Evolutionary conservation across 2,329 filamentous ascomycete species (phyloP).

Genomic region (Diaporthe eres): DNA sequence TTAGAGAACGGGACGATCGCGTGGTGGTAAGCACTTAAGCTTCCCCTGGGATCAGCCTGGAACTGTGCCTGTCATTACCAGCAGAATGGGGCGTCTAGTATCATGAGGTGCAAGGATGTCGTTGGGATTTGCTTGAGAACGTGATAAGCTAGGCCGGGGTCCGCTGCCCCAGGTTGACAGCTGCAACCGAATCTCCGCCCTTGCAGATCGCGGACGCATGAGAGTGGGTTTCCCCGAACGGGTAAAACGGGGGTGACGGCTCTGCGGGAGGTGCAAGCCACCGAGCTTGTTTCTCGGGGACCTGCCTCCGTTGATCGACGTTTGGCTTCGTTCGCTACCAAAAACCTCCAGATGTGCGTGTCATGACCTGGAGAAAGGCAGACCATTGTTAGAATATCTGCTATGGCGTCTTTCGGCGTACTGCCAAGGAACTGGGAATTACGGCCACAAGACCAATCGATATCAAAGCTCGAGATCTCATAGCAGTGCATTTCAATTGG

Average conservation of each 20-base stretch:
- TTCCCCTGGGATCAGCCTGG: background rate
- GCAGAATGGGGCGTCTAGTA: background rate
- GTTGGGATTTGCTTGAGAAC: background rate
- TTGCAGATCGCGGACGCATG: conserved; percentile 15
- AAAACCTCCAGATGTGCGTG: background rate
- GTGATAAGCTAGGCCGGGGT: background rate
- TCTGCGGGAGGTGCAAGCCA: conserved; percentile 4
- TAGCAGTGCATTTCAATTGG: too few relatives aligned
- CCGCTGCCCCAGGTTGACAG: conserved; percentile 23
- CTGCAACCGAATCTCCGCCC: background rate
- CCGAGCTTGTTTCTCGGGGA: conserved; percentile 25
- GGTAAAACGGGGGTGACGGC: conserved; percentile 20
- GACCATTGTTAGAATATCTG: too few relatives aligned
- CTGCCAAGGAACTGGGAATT: too few relatives aligned
- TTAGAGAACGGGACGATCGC: background rate
- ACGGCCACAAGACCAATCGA: too few relatives aligned
- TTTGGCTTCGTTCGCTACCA: background rate
- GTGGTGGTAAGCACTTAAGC: background rate
- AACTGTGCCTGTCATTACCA: too few relatives aligned
- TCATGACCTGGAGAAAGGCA: too few relatives aligned
- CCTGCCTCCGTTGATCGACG: conserved; percentile 36
- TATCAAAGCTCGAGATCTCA: too few relatives aligned
- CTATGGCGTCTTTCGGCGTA: too few relatives aligned
- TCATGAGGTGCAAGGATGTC: background rate
- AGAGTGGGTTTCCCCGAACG: conserved; percentile 8